Conservation (phyloP, 164 flowering plant genomes). For the Vitis vinifera region ASM3070453v1 NC_081812.1:18186001-18186500, state of each 20-base stretch:
- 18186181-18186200: constrained; percentile 88
- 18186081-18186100: constrained; percentile 99
- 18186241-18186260: constrained; percentile 96
- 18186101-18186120: constrained; percentile 97
- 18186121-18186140: constrained; percentile 23
- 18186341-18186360: constrained; percentile 84
- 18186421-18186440: constrained; percentile 27
- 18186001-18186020: no score
- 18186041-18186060: no score
- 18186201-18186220: constrained; percentile 98
- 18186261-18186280: constrained; percentile 96
- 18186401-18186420: constrained; percentile 10
- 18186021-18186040: no score
- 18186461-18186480: constrained; percentile 69
- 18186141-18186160: constrained; percentile 82
- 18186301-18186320: constrained; percentile 82
- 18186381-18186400: constrained; percentile 97
- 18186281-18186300: constrained; percentile 90
- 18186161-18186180: constrained; percentile 92
- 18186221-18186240: constrained; percentile 98
- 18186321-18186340: constrained; percentile 76
- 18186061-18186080: constrained; percentile 86
- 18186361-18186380: constrained; percentile 91
- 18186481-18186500: constrained; percentile 68
- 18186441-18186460: constrained; percentile 92